Percentiles rank a stretch among this genome's conserved stretches.
These are phyloP conservation scores for Cryptosporidium xiaoi DNA, from an alignment of 169 alveolate genomes.

Conservation along the genomic window DNA sequence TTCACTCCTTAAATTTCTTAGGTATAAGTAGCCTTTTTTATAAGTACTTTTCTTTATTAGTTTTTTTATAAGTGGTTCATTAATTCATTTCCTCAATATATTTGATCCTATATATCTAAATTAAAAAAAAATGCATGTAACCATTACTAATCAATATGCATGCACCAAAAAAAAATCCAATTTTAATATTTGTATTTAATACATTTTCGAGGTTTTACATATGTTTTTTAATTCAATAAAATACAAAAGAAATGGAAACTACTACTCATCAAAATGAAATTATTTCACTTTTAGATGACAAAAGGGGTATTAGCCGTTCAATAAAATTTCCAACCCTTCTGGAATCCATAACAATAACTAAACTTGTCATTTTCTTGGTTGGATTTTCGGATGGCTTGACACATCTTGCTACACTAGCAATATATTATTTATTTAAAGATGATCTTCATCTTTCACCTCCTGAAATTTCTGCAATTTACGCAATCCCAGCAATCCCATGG, in stretches of 20 bases:
- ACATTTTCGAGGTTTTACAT: neutral
- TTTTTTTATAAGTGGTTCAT: neutral
- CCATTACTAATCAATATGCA: constrained; percentile 2
- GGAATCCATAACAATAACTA: constrained; percentile 43
- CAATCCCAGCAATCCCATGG: constrained; percentile 89
- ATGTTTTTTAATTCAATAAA: neutral
- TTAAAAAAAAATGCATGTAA: constrained; percentile 20
- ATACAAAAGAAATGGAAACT: constrained; percentile 3
- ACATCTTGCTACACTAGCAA: constrained; percentile 88
- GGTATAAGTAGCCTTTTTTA: neutral
- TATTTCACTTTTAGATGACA: constrained; percentile 56
- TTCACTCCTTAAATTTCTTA: constrained; percentile 45
- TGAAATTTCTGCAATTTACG: constrained; percentile 83
- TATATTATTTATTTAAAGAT: constrained; percentile 88
- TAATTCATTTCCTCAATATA: neutral
- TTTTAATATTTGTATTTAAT: neutral
- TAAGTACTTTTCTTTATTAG: neutral
- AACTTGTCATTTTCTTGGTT: constrained; percentile 80
- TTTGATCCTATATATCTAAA: neutral
- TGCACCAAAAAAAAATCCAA: neutral
- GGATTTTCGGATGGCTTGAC: constrained; percentile 91
- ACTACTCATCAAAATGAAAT: constrained; percentile 57
- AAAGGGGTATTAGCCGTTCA: constrained; percentile 27
- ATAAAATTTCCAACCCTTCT: constrained; percentile 26
- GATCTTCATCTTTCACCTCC: constrained; percentile 80